These are phyloP conservation scores for Didymella pinodella DNA, from an alignment of 2,329 filamentous ascomycete species.

Conservation along the genomic window DNA sequence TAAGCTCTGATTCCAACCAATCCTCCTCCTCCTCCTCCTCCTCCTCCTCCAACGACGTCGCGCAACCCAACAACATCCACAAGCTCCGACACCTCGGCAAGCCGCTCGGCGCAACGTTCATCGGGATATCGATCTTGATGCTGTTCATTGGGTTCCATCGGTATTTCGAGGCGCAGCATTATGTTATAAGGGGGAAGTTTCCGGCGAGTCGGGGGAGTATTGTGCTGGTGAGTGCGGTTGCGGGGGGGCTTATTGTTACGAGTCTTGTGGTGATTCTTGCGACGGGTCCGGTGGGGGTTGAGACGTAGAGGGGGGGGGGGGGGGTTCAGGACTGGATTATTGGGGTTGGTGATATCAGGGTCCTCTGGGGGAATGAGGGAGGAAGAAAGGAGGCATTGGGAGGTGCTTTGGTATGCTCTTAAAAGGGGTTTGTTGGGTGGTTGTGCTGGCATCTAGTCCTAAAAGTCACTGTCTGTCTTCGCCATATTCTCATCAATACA, in stretches of 20 bases:
- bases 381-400: too few species aligned
- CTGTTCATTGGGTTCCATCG: constrained; percentile 79
- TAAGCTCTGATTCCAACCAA: constrained; percentile 38
- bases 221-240: constrained; percentile 71
- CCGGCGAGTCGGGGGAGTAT: constrained; percentile 80
- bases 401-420: too few species aligned
- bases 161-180: constrained; percentile 80
- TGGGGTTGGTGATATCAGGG: too few species aligned
- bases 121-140: constrained; percentile 77
- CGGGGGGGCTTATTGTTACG: constrained; percentile 65
- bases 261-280: constrained; percentile 67
- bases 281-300: constrained; percentile 55
- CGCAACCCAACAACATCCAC: constrained; percentile 25
- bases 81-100: constrained; percentile 40
- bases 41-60: constrained; percentile 8
- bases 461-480: too few species aligned
- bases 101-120: constrained; percentile 71
- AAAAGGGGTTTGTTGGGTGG: too few species aligned
- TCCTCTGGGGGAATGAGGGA: too few species aligned
- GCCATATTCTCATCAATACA: too few species aligned
- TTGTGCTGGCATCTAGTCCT: too few species aligned
- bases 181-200: constrained; percentile 81
- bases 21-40: constrained; percentile 1
- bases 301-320: background rate
- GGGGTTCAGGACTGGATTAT: too few species aligned